Percentiles rank a stretch among this genome's conserved stretches.
Conservation (phyloP, 176 grass and related monocot genomes). For the Triticum monococcum region DNA sequence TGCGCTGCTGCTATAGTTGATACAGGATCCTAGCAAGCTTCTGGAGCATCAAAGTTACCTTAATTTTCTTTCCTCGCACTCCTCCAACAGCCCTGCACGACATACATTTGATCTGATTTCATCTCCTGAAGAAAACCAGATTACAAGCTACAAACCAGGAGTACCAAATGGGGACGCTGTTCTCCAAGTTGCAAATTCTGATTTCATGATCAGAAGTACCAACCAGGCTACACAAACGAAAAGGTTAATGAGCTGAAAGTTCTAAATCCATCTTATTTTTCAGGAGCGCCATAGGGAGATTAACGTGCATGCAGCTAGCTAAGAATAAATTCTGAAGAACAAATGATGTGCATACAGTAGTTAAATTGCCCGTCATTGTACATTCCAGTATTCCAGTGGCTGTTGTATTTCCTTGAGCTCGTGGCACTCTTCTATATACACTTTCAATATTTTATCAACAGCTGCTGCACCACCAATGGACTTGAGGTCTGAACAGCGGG, state of each 20-base stretch:
- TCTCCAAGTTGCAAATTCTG: too few relatives aligned
- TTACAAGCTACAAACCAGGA: too few relatives aligned
- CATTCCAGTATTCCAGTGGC: fast-evolving
- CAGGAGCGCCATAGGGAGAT: neutral
- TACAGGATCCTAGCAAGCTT: too few relatives aligned
- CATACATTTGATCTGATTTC: too few relatives aligned
- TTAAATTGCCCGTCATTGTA: too few relatives aligned
- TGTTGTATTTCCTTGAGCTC: neutral
- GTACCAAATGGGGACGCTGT: too few relatives aligned
- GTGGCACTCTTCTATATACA: fast-evolving
- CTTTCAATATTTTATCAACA: neutral
- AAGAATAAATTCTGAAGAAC: neutral
- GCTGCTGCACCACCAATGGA: neutral
- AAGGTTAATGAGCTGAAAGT: neutral
- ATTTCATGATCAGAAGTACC: too few relatives aligned
- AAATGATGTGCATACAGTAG: neutral
- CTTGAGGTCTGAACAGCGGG: neutral
- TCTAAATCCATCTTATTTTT: neutral
- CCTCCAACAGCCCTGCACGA: too few relatives aligned
- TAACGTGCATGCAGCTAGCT: neutral
- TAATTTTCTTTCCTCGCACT: too few relatives aligned
- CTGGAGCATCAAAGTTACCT: too few relatives aligned
- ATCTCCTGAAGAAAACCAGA: too few relatives aligned
- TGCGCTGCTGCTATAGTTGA: too few relatives aligned
- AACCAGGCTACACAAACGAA: neutral